A percentile compares a stretch with the other conserved stretches of the same genome.
phyloP scores from a whole-genome alignment of 2,329 filamentous ascomycete species.

The Harringtonia aguacate region DNA sequence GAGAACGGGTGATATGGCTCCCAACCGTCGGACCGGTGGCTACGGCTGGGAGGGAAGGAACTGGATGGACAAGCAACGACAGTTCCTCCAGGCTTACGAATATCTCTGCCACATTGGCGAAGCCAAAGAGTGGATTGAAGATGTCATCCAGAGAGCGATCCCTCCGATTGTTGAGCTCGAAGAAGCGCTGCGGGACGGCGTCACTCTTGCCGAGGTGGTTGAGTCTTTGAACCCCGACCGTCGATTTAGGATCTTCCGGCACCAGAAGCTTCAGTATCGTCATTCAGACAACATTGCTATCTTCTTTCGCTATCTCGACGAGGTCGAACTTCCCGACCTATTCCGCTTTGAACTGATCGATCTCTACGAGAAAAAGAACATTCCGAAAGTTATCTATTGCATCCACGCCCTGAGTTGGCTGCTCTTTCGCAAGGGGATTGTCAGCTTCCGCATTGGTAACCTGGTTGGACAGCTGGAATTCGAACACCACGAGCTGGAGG shows the following conservation, averaged over 20 bases:
- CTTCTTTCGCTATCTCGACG: slow-evolving; percentile 88
- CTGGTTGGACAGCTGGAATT: slow-evolving; percentile 94
- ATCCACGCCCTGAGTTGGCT: slow-evolving; percentile 96
- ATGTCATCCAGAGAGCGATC: slow-evolving; percentile 73
- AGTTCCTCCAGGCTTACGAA: slow-evolving; percentile 94
- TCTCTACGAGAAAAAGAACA: slow-evolving; percentile 98
- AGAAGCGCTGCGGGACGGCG: slow-evolving; percentile 82
- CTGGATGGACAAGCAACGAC: slow-evolving; percentile 98
- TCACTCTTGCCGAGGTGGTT: slow-evolving; percentile 89
- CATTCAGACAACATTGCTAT: slow-evolving; percentile 97
- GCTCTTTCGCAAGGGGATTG: slow-evolving; percentile 88
- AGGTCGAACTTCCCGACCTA: slow-evolving; percentile 84
- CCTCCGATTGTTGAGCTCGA: slow-evolving; percentile 91
- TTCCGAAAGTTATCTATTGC: slow-evolving; percentile 98
- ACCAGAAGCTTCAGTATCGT: slow-evolving; percentile 78
- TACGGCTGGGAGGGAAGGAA: slow-evolving; percentile 74
- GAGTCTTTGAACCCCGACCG: slow-evolving; percentile 74
- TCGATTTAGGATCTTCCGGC: slow-evolving; percentile 71
- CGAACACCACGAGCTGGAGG: slow-evolving; percentile 93
- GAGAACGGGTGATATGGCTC: slow-evolving; percentile 47
- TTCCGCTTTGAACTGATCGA: slow-evolving; percentile 97
- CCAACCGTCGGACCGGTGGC: slow-evolving; percentile 29
- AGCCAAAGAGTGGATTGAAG: slow-evolving; percentile 97
- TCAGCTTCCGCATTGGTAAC: slow-evolving; percentile 93
- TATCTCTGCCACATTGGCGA: slow-evolving; percentile 98